A percentile compares a stretch with the other conserved stretches of the same genome.
Conservation (phyloP, 345 rosid genomes). For the Cardamine resedifolia region DNA sequence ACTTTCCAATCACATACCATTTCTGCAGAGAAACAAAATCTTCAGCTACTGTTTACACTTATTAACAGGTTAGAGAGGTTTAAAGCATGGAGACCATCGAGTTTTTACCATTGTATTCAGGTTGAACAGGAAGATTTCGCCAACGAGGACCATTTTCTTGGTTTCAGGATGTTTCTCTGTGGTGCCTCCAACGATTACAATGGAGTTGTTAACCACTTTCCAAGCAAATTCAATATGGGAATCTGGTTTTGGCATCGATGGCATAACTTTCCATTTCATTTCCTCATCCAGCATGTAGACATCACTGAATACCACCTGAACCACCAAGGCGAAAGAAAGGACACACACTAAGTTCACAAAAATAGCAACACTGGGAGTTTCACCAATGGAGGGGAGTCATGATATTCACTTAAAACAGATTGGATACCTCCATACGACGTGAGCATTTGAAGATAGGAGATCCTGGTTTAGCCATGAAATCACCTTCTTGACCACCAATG, state of each 20-base stretch:
- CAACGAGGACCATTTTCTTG: conserved; percentile 85
- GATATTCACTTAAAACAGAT: conserved; percentile 10
- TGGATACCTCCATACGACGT: conserved; percentile 69
- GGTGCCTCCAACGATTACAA: conserved; percentile 88
- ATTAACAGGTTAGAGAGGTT: not conserved
- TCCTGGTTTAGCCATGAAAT: conserved; percentile 99
- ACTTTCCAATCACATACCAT: conserved; percentile 86
- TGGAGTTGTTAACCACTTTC: conserved; percentile 81
- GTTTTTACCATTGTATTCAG: conserved; percentile 60
- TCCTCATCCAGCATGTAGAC: conserved; percentile 89
- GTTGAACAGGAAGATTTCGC: conserved; percentile 85
- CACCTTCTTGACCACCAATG: conserved; percentile 98
- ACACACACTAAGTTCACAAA: not conserved
- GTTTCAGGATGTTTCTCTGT: conserved; percentile 92
- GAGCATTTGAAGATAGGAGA: conserved; percentile 98
- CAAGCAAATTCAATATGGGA: conserved; percentile 98
- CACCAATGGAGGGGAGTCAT: not conserved
- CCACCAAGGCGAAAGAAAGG: not conserved
- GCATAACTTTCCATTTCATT: conserved; percentile 83
- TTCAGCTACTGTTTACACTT: conserved; percentile 20
- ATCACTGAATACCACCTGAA: conserved; percentile 83
- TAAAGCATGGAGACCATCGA: not conserved
- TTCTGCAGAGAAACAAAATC: conserved; percentile 45
- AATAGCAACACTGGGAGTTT: not conserved
- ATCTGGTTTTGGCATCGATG: conserved; percentile 88